Evolutionary conservation across 1,284 basidiomycete species (phyloP).

Genomic region (Ustilago sp.): DNA sequence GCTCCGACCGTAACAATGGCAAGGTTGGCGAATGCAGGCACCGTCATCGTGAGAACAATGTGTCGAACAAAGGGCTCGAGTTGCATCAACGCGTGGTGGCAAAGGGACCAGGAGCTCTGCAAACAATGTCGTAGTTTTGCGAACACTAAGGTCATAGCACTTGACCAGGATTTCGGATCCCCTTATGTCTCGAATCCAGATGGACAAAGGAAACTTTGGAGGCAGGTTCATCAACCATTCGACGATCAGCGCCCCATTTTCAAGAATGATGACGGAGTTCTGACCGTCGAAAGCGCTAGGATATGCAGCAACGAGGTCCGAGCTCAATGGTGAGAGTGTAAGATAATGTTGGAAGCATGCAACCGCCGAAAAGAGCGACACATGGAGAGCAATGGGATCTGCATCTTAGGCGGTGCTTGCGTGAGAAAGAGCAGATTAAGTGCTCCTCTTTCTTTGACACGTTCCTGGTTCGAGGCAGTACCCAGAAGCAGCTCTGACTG

Average conservation of each 20-base stretch:
- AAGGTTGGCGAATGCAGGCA: not conserved
- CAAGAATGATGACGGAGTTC: not conserved
- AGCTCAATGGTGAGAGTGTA: not conserved
- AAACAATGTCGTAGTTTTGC: not conserved
- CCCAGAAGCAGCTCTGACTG: not conserved
- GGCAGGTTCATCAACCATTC: no score
- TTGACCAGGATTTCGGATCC: not conserved
- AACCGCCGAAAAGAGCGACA: not conserved
- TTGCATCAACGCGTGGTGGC: constrained; percentile 5
- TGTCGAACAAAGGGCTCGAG: not conserved
- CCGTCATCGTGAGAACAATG: not conserved
- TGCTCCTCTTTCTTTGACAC: not conserved
- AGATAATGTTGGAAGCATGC: not conserved
- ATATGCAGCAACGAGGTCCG: not conserved
- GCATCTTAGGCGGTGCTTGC: not conserved
- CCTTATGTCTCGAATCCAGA: not conserved
- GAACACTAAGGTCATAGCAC: not conserved
- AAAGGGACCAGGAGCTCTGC: not conserved
- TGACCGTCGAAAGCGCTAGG: not conserved
- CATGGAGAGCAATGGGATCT: not conserved
- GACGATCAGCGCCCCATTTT: not conserved
- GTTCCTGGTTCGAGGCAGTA: not conserved
- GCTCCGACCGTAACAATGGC: not conserved
- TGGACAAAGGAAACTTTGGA: not conserved
- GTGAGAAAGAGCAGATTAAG: not conserved